Evolutionary conservation across 495 filamentous ascomycete genomes (phyloP).

Genomic region (Copromyces sp.): DNA sequence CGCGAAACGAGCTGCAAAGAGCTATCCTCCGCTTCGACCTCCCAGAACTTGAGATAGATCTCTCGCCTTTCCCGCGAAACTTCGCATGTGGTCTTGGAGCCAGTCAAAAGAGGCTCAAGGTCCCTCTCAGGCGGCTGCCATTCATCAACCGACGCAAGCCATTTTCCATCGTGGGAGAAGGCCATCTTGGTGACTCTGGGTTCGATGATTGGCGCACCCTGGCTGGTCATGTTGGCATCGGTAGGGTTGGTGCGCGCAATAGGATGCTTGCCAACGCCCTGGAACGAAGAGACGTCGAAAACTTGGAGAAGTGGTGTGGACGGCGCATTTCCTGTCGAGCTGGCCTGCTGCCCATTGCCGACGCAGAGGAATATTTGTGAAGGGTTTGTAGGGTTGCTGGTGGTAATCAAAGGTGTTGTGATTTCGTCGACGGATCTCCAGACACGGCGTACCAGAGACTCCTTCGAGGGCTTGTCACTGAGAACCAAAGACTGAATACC

Average conservation of each 20-base stretch:
- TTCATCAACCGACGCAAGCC: slow-evolving; percentile 85
- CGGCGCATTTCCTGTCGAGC: slow-evolving; percentile 24
- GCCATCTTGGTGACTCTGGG: slow-evolving; percentile 64
- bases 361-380: slow-evolving; percentile 37
- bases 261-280: slow-evolving; percentile 72
- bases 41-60: slow-evolving; percentile 85
- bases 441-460: slow-evolving; percentile 30
- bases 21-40: slow-evolving; percentile 50
- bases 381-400: slow-evolving; percentile 28
- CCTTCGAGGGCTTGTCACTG: slow-evolving; percentile 29
- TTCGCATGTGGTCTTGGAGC: slow-evolving; percentile 24
- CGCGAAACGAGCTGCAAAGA: slow-evolving; percentile 68
- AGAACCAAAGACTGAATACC: slow-evolving; percentile 61
- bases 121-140: slow-evolving; percentile 69
- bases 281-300: slow-evolving; percentile 64
- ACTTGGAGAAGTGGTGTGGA: slow-evolving; percentile 55
- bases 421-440: slow-evolving; percentile 25
- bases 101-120: slow-evolving; percentile 36
- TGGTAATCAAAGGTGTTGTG: slow-evolving; percentile 20
- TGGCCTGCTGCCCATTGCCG: slow-evolving; percentile 36
- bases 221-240: slow-evolving; percentile 60
- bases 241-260: slow-evolving; percentile 81
- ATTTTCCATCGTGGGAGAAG: slow-evolving; percentile 68
- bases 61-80: slow-evolving; percentile 48
- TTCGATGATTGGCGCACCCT: slow-evolving; percentile 54